phyloP scores from a whole-genome alignment of 176 grass and related monocot species.

The Rhipidocladum racemiflorum region DNA sequence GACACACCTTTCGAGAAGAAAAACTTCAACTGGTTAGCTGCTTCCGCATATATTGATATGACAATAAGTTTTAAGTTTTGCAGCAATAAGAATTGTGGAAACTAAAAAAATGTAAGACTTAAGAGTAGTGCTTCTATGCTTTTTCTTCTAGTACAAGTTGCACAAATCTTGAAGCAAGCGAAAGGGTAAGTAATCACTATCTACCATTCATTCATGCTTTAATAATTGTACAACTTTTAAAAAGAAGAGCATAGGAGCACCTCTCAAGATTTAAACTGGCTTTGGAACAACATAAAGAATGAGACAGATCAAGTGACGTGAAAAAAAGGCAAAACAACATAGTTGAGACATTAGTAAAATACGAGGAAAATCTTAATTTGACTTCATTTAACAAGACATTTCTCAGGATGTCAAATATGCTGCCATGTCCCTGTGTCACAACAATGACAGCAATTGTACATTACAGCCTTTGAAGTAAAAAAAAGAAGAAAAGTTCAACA shows the following conservation, averaged over 20 bases:
- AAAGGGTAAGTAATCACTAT: too few relatives aligned
- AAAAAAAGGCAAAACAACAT: neutral
- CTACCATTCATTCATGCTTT: too few relatives aligned
- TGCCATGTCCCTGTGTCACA: constrained; percentile 29
- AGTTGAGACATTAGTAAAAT: neutral
- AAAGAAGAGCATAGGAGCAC: too few relatives aligned
- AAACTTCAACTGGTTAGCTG: constrained; percentile 10
- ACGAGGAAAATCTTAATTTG: constrained; percentile 8
- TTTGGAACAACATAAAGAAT: neutral
- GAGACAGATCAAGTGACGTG: neutral
- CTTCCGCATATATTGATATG: neutral
- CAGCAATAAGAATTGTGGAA: neutral
- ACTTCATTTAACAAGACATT: constrained; percentile 21
- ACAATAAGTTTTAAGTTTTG: neutral
- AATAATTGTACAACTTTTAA: too few relatives aligned
- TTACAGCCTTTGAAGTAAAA: constrained; percentile 26
- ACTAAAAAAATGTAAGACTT: neutral
- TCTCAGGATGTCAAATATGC: constrained; percentile 28
- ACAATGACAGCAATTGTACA: constrained; percentile 13
- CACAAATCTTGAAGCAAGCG: too few relatives aligned
- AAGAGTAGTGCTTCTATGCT: too few relatives aligned
- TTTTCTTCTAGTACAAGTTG: too few relatives aligned
- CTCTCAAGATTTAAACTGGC: neutral
- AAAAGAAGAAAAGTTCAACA: constrained; percentile 3
- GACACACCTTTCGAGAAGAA: constrained; percentile 14